These are phyloP conservation scores for Ogataea glucozyma DNA, from an alignment of 805 yeast species.

Conservation along the genomic window DNA sequence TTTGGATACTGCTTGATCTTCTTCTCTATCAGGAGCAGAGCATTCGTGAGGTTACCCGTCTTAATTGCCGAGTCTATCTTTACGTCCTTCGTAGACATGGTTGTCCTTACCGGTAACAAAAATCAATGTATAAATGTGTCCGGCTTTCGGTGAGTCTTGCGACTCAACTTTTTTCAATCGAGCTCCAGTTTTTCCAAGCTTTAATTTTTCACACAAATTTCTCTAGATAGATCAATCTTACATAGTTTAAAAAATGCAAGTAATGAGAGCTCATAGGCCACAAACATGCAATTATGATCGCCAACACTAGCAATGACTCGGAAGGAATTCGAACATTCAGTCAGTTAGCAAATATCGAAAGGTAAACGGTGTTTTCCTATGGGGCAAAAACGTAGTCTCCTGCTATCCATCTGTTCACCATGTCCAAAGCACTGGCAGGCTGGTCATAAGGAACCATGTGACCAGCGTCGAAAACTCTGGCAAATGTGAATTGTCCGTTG, in stretches of 20 bases:
- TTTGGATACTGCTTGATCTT: slow-evolving; percentile 58
- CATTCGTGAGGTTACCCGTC: slow-evolving; percentile 54
- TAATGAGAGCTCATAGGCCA: not conserved
- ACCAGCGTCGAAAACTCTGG: slow-evolving; percentile 86
- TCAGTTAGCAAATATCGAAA: no score
- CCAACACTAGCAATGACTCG: not conserved
- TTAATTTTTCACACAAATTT: no score
- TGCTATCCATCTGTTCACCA: slow-evolving; percentile 82
- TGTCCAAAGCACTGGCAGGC: slow-evolving; percentile 72
- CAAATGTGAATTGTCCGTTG: slow-evolving; percentile 70
- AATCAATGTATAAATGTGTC: no score
- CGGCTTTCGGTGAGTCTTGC: no score
- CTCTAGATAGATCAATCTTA: no score
- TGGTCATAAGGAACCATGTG: slow-evolving; percentile 96
- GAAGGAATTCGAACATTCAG: not conserved
- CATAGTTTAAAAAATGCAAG: no score
- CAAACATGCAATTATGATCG: not conserved
- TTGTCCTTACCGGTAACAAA: not conserved
- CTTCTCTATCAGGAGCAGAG: slow-evolving; percentile 48
- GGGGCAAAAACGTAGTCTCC: slow-evolving; percentile 55
- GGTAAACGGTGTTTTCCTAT: no score
- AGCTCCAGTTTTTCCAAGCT: not conserved
- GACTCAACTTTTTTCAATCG: not conserved
- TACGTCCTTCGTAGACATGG: slow-evolving; percentile 27
- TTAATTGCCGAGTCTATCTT: slow-evolving; percentile 26